These are phyloP conservation scores for Pythium rishiriense DNA, from an alignment of 352 stramenopile species.

Conservation along the genomic window DNA sequence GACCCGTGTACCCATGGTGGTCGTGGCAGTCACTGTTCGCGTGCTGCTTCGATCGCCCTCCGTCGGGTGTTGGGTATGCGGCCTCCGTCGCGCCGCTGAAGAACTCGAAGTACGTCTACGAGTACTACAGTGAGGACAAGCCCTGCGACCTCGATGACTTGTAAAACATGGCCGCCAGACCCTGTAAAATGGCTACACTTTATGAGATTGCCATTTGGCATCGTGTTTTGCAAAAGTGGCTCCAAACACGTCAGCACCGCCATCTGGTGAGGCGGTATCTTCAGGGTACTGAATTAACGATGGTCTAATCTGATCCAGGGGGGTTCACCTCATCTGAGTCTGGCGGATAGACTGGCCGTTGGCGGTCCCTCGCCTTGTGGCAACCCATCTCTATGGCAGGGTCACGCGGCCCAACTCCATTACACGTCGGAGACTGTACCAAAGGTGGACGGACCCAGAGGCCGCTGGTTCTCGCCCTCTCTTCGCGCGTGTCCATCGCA, in stretches of 20 bases:
- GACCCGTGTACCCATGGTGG: constrained; percentile 27
- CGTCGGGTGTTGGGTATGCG: background rate
- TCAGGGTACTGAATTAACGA: constrained; percentile 12
- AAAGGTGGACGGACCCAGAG: background rate
- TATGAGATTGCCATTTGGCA: background rate
- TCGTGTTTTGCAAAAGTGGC: background rate
- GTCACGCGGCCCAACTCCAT: background rate
- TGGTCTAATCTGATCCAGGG: background rate
- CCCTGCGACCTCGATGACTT: constrained; percentile 18
- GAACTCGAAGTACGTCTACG: constrained; percentile 31
- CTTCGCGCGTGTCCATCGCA: background rate
- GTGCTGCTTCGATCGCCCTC: constrained; percentile 30
- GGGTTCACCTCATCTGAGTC: constrained; percentile 8
- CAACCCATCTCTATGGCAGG: constrained; percentile 6
- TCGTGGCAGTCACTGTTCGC: constrained; percentile 26
- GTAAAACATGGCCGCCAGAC: constrained; percentile 6
- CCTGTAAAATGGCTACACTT: background rate
- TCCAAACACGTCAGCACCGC: constrained; percentile 6
- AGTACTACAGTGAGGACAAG: constrained; percentile 27
- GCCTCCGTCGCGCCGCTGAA: constrained; percentile 27
- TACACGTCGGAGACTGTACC: background rate
- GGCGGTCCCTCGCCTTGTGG: background rate
- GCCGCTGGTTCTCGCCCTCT: background rate
- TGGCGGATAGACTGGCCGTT: constrained; percentile 5
- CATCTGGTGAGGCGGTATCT: constrained; percentile 12